A percentile compares a stretch with the other conserved stretches of the same genome.
These are phyloP conservation scores for Echium plantagineum DNA, from an alignment of 257 asterid genomes.

Conservation along the genomic window DNA sequence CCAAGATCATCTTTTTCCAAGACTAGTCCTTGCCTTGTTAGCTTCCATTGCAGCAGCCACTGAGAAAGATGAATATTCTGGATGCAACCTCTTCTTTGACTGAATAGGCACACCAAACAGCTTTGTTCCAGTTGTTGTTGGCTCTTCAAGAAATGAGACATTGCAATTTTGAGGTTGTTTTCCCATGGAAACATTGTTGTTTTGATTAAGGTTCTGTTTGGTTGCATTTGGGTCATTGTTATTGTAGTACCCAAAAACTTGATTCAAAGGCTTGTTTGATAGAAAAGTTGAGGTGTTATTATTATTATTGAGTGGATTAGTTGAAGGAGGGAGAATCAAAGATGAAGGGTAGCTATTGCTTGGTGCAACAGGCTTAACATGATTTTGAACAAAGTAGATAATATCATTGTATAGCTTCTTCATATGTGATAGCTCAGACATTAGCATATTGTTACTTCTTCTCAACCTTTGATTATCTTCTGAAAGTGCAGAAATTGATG, in stretches of 20 bases:
- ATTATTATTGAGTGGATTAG: constrained; percentile 11
- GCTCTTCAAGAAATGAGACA: constrained; percentile 36
- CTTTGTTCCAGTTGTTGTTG: constrained; percentile 30
- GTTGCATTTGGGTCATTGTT: constrained; percentile 15
- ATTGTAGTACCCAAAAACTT: constrained; percentile 17
- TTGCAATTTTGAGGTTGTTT: constrained; percentile 35
- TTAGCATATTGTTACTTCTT: constrained; percentile 61
- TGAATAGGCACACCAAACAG: constrained; percentile 70
- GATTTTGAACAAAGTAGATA: constrained; percentile 88
- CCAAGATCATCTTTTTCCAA: constrained; percentile 63
- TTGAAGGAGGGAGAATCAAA: constrained; percentile 17
- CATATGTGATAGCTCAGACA: constrained; percentile 88
- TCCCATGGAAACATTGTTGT: constrained; percentile 12
- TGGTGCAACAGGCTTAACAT: constrained; percentile 74
- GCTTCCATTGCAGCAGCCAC: constrained; percentile 26
- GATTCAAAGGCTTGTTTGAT: constrained; percentile 30
- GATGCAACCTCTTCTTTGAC: constrained; percentile 73
- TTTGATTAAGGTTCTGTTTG: constrained; percentile 7
- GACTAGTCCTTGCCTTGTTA: constrained; percentile 58
- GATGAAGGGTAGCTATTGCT: constrained; percentile 33
- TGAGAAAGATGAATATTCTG: constrained; percentile 21
- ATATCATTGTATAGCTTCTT: constrained; percentile 76
- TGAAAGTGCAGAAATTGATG: constrained; percentile 41
- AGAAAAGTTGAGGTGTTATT: constrained; percentile 9
- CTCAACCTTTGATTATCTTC: constrained; percentile 85